Evolutionary conservation across 306 rosid genomes (phyloP), one percentile per base, ranked within the genome.

Genomic region (Fragaria vesca): DNA sequence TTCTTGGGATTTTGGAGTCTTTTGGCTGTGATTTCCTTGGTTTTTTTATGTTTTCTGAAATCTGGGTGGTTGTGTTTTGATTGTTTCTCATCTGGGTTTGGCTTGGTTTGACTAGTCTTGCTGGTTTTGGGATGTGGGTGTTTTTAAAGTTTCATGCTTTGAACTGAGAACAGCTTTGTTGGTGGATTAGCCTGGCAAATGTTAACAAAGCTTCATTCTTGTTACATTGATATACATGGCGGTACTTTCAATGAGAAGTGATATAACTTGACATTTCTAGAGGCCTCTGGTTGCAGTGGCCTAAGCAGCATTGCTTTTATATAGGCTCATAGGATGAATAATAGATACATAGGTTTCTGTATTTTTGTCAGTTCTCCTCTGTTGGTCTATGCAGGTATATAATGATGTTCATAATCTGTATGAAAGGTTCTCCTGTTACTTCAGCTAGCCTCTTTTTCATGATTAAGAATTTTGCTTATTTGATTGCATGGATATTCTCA

Each of bases 51-150:
- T 54, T 80, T 70, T 67, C 62, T 13, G 10, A 61, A 52, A 12
- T 76, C 55, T 83, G 78, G 82, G 80, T 55, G 79, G 51, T 68
- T 51, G 15, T 58, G 46, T 81, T 75, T 43, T 66, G 81, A 68
- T 24, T 32, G 86, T 74, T 78, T 70, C 78, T 62, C 58, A 76
- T 84, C 42, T 81, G 87, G 87, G 80, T 81, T 75, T 72, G 54
- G 78, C 50, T 67, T 79, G 67, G 69, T 85, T 75, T 82, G 82
- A 6, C 83, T 71, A 4, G 45, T 78, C 20, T 57, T 54, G 34
- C 50, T 70, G 15, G 26, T 81, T 43, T 70, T 76, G 32, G 61
- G 83, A 81, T 76, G 63, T 84, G 84, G 81, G 74, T 72, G 21
- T 86, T 79, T 79, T 84, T 79, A 58, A 81, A 82, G 61, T 81